phyloP scores from a whole-genome alignment of 768 basidiomycete genomes.

The Lactifluus pinguis region DNA sequence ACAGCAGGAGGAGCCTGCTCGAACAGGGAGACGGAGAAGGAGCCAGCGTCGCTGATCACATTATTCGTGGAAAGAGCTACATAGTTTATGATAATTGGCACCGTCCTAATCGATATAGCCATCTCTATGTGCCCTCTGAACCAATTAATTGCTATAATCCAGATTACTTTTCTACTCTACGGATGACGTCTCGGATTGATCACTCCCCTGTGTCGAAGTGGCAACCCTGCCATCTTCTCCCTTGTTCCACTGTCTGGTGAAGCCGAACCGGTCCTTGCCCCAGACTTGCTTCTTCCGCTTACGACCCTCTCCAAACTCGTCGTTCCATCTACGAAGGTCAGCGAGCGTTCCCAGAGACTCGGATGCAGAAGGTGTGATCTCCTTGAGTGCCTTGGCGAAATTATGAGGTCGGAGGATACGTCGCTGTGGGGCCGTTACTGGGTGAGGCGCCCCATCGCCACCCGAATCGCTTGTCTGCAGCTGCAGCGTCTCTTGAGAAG shows the following conservation, averaged over 20 bases:
- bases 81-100: neutral
- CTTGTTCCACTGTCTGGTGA: constrained; percentile 40
- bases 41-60: constrained; percentile 7
- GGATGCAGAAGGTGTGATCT: constrained; percentile 85
- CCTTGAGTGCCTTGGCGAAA: constrained; percentile 76
- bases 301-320: constrained; percentile 85
- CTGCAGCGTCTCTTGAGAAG: neutral
- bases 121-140: neutral
- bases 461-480: neutral
- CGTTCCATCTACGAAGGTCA: constrained; percentile 82
- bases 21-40: constrained; percentile 22
- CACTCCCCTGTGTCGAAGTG: constrained; percentile 17
- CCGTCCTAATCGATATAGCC: neutral
- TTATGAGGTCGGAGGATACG: constrained; percentile 49
- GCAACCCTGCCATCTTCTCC: constrained; percentile 41
- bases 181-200: constrained; percentile 6
- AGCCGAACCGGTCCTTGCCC: constrained; percentile 86
- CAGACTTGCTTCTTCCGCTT: constrained; percentile 64
- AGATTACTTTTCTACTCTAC: constrained; percentile 2
- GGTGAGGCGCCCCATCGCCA: neutral
- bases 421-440: constrained; percentile 3
- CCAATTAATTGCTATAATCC: neutral
- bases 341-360: constrained; percentile 69
- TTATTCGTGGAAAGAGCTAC: neutral
- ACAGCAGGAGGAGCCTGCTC: constrained; percentile 34